Evolutionary conservation across 805 yeast species (phyloP), one percentile per base, ranked within the genome.

Genomic region (Metschnikowia arizonensis): DNA sequence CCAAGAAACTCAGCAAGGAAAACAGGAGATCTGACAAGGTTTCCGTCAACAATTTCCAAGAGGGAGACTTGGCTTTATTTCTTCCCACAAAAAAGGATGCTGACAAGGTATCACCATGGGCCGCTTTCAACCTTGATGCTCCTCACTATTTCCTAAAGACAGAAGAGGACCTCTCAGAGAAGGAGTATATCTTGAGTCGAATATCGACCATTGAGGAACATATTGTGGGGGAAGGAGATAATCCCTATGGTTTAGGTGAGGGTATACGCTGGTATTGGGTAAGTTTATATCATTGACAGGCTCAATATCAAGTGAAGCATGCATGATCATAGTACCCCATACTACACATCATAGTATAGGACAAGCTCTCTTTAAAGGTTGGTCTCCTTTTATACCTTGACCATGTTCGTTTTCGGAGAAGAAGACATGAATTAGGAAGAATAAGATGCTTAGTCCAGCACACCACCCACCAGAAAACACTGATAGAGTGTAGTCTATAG

Each of bases 81-180:
- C 66, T 91, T 50, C 97, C 95, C 2, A 88, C 96, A 0, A 67
- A 81, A 35, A 74, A 76, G 37, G 77, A 77, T 54, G 45, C 46
- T 6, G 45, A 47, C 30, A 61, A 54, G 12, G 42, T 25, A 8
- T 24, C n/a, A 26, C 88, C 91, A 0, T 91, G 98, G 98, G 97
- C 97, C 0, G 96, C 95, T 1, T 91, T 91, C 68, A 90, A 93
- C 53, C 75, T 86, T 45, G 95, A 91, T 1, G 83, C 88, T 0
- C 93, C 95, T 0, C 89, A 90, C 60, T 89, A 81, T 61, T 83
- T 89, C 57, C 66, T 91, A 51, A 78, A 79, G 42, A 69, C 72
- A 38, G 55, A 48, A 29, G 45, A 42, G 14, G 33, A 40, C 3
- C 30, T 45, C 11, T 30, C 50, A 10, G 36, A 42, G 26, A 78